phyloP scores from a whole-genome alignment of 768 basidiomycete species.

The Brasilioporus rufonigricans region DNA sequence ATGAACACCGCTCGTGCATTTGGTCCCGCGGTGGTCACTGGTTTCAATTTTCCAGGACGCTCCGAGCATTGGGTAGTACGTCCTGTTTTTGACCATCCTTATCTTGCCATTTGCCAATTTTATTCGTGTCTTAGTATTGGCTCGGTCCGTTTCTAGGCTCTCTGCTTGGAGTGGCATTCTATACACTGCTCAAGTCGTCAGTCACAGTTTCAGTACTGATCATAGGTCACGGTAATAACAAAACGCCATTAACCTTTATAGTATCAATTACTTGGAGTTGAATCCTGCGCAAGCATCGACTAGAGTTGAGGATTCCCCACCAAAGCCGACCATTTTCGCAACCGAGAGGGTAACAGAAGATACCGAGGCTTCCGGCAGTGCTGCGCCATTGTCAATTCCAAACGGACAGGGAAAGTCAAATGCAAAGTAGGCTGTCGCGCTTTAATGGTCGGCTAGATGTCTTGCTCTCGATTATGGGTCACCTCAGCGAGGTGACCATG shows the following conservation, averaged over 20 bases:
- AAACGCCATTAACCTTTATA: neutral
- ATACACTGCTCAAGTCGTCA: constrained; percentile 53
- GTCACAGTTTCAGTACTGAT: constrained; percentile 13
- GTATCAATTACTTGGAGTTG: constrained; percentile 28
- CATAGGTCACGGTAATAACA: constrained; percentile 1
- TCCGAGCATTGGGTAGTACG: constrained; percentile 61
- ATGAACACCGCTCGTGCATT: constrained; percentile 72
- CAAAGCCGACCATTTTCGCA: constrained; percentile 13
- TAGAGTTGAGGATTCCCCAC: constrained; percentile 26
- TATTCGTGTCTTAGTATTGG: constrained; percentile 53
- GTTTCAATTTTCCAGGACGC: constrained; percentile 41
- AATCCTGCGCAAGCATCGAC: constrained; percentile 33
- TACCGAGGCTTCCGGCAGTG: neutral
- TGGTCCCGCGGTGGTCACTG: constrained; percentile 66
- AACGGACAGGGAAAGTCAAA: neutral
- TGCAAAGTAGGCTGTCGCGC: neutral
- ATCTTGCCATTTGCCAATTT: neutral
- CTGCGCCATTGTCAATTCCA: neutral
- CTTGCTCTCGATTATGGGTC: neutral
- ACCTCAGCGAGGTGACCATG: neutral
- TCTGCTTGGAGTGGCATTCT: constrained; percentile 56
- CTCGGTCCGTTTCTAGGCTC: constrained; percentile 68
- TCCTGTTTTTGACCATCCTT: too few species aligned
- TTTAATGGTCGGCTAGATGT: neutral
- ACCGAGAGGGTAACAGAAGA: neutral